A percentile compares a stretch with the other conserved stretches of the same genome.
phyloP scores from a whole-genome alignment of 768 basidiomycete genomes.

The Podaxis pistillaris region DNA sequence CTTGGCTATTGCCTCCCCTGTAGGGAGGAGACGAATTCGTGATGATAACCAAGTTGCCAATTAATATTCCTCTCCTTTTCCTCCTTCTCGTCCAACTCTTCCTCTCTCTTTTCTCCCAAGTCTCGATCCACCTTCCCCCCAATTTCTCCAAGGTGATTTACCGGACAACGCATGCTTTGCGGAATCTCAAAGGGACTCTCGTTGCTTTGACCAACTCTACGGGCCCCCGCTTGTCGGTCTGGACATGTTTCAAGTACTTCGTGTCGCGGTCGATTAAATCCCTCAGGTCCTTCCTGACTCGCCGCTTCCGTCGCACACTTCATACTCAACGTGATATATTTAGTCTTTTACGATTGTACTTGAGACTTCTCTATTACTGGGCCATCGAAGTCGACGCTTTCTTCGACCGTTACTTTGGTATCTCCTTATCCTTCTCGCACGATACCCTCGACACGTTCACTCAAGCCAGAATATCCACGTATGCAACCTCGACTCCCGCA shows the following conservation, averaged over 20 bases:
- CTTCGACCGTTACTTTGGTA: not conserved
- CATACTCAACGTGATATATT: not conserved
- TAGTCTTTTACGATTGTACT: not conserved
- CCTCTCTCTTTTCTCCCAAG: not conserved
- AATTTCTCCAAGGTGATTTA: not conserved
- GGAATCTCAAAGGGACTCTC: not conserved
- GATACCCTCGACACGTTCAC: not conserved
- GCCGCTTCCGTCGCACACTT: not conserved
- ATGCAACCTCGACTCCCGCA: not conserved
- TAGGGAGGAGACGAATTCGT: not conserved
- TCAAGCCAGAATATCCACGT: not conserved
- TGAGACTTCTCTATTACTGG: not conserved
- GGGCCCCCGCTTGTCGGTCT: not conserved
- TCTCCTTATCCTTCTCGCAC: not conserved
- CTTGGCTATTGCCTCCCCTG: too few species aligned
- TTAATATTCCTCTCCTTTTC: slow-evolving; percentile 7
- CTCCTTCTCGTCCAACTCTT: not conserved
- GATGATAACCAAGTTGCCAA: slow-evolving; percentile 2
- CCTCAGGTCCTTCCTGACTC: not conserved
- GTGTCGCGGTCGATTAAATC: not conserved
- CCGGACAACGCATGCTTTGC: not conserved
- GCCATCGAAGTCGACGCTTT: not conserved
- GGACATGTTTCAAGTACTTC: not conserved
- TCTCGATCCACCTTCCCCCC: not conserved
- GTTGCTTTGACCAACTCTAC: not conserved